phyloP scores from a whole-genome alignment of 495 filamentous ascomycete species.

The Xylaria venustula region DNA sequence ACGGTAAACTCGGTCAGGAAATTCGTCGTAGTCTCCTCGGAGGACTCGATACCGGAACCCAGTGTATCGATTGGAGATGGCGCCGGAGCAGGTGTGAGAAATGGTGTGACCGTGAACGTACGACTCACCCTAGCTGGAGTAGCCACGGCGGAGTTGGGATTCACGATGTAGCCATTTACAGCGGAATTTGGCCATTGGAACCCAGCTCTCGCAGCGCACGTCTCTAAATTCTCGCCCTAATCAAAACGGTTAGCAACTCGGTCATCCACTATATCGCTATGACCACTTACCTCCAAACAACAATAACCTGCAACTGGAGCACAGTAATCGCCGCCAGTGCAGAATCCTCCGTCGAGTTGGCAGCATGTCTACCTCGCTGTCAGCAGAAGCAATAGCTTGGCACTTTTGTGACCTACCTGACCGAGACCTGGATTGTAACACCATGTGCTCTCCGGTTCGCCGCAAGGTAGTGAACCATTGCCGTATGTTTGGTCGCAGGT shows the following conservation, averaged over 20 bases:
- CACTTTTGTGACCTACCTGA: slow-evolving; percentile 26
- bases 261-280: not conserved
- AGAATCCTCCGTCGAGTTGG: slow-evolving; percentile 35
- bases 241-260: slow-evolving; percentile 14
- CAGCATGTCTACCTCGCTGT: slow-evolving; percentile 37
- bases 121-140: slow-evolving; percentile 3
- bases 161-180: slow-evolving; percentile 1
- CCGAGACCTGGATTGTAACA: slow-evolving; percentile 37
- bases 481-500: slow-evolving; percentile 41
- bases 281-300: slow-evolving; percentile 35
- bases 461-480: slow-evolving; percentile 32
- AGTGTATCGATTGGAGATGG: not conserved
- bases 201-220: slow-evolving; percentile 36
- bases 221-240: slow-evolving; percentile 36
- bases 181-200: slow-evolving; percentile 27
- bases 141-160: not conserved
- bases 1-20: not conserved
- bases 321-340: slow-evolving; percentile 36
- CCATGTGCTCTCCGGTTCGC: slow-evolving; percentile 26
- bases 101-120: slow-evolving; percentile 22
- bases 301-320: slow-evolving; percentile 44
- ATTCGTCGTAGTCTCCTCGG: not conserved
- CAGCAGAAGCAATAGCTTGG: not conserved
- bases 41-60: not conserved
- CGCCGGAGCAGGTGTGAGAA: not conserved